These are phyloP conservation scores for Trametes cinnabarina DNA, from an alignment of 768 basidiomycete genomes.

Conservation along the genomic window DNA sequence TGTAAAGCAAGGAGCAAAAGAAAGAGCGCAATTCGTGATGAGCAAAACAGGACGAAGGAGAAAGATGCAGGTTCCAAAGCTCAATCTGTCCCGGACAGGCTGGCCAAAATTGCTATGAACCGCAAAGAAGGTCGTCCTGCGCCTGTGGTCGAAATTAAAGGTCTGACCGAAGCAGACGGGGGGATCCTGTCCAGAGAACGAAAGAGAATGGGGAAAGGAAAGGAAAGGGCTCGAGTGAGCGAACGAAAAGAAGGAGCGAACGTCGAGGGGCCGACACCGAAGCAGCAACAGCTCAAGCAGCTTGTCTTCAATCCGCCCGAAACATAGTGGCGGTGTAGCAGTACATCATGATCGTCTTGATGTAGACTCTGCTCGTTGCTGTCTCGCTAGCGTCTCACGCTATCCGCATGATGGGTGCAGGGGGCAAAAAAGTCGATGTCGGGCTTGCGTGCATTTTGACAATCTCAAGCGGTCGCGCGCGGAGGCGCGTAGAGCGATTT, in stretches of 20 bases:
- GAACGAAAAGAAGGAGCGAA: slow-evolving; percentile 20
- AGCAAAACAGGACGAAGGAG: slow-evolving; percentile 17
- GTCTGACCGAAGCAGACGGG: slow-evolving; percentile 31
- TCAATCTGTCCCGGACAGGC: slow-evolving; percentile 28
- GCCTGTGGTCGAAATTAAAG: slow-evolving; percentile 31
- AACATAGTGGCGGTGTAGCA: slow-evolving; percentile 6
- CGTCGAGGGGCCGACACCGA: slow-evolving; percentile 15
- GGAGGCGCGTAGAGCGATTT: no score
- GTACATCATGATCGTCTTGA: slow-evolving; percentile 19
- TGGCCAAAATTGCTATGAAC: slow-evolving; percentile 24
- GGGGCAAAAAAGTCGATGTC: no score
- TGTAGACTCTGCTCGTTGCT: slow-evolving; percentile 6
- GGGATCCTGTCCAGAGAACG: slow-evolving; percentile 26
- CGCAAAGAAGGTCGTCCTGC: slow-evolving; percentile 42
- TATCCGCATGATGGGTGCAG: slow-evolving; percentile 3
- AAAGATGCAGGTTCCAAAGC: slow-evolving; percentile 17
- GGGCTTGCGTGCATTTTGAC: no score
- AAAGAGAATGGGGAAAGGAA: slow-evolving; percentile 13
- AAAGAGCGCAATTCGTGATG: slow-evolving; percentile 22
- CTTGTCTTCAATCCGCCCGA: slow-evolving; percentile 18
- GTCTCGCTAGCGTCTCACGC: slow-evolving; percentile 5
- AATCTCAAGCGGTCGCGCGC: no score
- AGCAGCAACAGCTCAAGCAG: slow-evolving; percentile 8
- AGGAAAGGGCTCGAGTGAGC: slow-evolving; percentile 1
- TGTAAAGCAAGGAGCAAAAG: slow-evolving; percentile 21